A percentile compares a stretch with the other conserved stretches of the same genome.
Conservation (phyloP, 768 basidiomycete genomes). For the Nidula microcarpa region DNA sequence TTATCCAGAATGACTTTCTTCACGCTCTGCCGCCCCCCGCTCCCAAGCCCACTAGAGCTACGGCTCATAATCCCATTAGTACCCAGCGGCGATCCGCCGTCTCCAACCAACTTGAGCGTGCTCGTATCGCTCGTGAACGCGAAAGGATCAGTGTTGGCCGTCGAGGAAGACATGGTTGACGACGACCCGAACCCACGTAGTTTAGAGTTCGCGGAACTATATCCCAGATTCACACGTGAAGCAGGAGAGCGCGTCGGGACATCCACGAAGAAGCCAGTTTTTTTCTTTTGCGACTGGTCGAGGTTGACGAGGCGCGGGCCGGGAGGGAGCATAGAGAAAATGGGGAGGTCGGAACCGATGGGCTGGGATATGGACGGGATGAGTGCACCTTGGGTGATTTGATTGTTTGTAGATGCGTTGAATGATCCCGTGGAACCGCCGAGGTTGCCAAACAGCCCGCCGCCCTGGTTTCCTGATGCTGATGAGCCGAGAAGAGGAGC, state of each 20-base stretch:
- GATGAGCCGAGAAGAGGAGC: constrained; percentile 44
- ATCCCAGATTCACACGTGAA: constrained; percentile 62
- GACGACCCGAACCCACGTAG: constrained; percentile 67
- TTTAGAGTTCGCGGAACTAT: constrained; percentile 64
- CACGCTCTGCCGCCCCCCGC: constrained; percentile 73
- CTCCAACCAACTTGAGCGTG: constrained; percentile 43
- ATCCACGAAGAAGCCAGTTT: constrained; percentile 73
- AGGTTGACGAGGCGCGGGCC: constrained; percentile 61
- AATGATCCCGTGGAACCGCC: constrained; percentile 11
- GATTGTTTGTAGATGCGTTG: constrained; percentile 34
- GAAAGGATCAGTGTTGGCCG: constrained; percentile 28
- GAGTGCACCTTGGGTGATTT: constrained; percentile 55
- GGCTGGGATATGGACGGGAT: constrained; percentile 90
- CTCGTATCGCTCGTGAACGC: constrained; percentile 55
- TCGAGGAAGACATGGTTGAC: constrained; percentile 33
- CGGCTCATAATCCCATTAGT: constrained; percentile 63
- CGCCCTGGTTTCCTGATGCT: constrained; percentile 32
- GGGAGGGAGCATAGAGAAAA: constrained; percentile 73
- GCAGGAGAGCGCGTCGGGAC: constrained; percentile 69
- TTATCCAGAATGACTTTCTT: constrained; percentile 92
- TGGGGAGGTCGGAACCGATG: constrained; percentile 66
- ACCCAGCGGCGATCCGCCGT: constrained; percentile 33
- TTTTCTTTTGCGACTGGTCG: constrained; percentile 70
- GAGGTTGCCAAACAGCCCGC: constrained; percentile 33
- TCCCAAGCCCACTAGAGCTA: constrained; percentile 62